These are phyloP conservation scores for Colletotrichum chlorophyti DNA, from an alignment of 2,329 filamentous ascomycete genomes.

Conservation along the genomic window DNA sequence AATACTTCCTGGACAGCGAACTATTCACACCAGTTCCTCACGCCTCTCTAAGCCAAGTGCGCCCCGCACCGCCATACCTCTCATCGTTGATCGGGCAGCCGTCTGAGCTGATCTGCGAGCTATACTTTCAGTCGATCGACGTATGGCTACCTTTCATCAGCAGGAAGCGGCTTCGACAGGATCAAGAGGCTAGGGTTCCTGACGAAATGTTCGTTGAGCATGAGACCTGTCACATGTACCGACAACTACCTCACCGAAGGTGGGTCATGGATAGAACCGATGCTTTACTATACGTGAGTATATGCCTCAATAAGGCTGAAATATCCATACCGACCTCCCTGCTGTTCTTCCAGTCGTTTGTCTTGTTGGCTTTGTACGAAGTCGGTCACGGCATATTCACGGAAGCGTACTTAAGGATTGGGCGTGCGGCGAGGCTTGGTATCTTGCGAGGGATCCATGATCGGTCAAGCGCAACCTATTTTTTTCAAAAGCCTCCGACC, in stretches of 20 bases:
- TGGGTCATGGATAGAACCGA: slow-evolving; percentile 26
- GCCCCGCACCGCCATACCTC: background rate
- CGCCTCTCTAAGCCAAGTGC: background rate
- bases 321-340: slow-evolving; percentile 33
- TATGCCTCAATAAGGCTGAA: too few species aligned
- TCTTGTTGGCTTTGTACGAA: slow-evolving; percentile 41
- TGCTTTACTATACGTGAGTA: background rate
- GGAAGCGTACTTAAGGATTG: slow-evolving; percentile 38
- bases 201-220: too few species aligned
- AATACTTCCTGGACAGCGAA: slow-evolving; percentile 34
- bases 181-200: slow-evolving; percentile 1
- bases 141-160: slow-evolving; percentile 35
- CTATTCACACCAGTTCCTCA: slow-evolving; percentile 26
- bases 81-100: slow-evolving; percentile 3
- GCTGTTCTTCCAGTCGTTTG: slow-evolving; percentile 34
- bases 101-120: slow-evolving; percentile 8
- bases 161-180: slow-evolving; percentile 24
- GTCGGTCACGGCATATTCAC: slow-evolving; percentile 43
- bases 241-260: slow-evolving; percentile 35
- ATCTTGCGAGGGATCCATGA: slow-evolving; percentile 33
- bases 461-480: slow-evolving; percentile 33
- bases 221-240: slow-evolving; percentile 11
- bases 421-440: slow-evolving; percentile 31
- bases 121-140: slow-evolving; percentile 33
- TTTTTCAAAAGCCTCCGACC: slow-evolving; percentile 34